Evolutionary conservation across 345 rosid genomes (phyloP), one percentile per base, ranked within the genome.

Genomic region (Eucalyptus caleyi): DNA sequence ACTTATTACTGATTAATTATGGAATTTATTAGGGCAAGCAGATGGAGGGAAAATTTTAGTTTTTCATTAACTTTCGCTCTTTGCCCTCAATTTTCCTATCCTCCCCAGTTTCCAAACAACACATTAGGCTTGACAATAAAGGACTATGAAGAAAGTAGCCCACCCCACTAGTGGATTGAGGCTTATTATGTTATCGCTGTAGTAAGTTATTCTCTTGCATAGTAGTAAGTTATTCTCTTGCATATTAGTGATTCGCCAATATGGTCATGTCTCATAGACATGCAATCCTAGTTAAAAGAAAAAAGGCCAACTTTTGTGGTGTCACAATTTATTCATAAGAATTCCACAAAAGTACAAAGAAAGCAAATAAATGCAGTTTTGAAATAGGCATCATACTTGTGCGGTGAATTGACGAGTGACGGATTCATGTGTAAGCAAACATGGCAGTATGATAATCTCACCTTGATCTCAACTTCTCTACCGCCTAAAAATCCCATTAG

Each of bases 391-490:
- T 26, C n/a, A 26, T 26, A 59, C n/a, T 59, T 59, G 65, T 59
- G 65, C 65, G n/a, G 30, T 26, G 65, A 59, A 59, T 11, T 27
- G 30, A 59, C 13, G 15, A 26, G 30, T 11, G 14, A 59, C 30
- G 5, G n/a, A 59, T 26, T 59, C n/a, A 5, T 1, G 7, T 59
- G 65, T 59, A 5, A 59, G 65, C n/a, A 59, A 27, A 59, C 65
- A 59, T 59, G 65, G 6, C 65, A 59, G 30, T 26, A 59, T 59
- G 65, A 59, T 26, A 9, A 53, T 65, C 89, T 89, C 90, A 96
- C 97, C 99, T 86, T 92, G 92, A 49, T 95, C 94, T 89, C 95
- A 9, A 69, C 90, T 32, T 94, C 92, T 56, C 93, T 96, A 45
- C 94, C 90, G 11, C 97, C 94, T 50, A 96, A 89, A 93, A 89